Evolutionary conservation across 192 early-diverging fungal genomes (phyloP).

Genomic region (Spinellus fusiger): DNA sequence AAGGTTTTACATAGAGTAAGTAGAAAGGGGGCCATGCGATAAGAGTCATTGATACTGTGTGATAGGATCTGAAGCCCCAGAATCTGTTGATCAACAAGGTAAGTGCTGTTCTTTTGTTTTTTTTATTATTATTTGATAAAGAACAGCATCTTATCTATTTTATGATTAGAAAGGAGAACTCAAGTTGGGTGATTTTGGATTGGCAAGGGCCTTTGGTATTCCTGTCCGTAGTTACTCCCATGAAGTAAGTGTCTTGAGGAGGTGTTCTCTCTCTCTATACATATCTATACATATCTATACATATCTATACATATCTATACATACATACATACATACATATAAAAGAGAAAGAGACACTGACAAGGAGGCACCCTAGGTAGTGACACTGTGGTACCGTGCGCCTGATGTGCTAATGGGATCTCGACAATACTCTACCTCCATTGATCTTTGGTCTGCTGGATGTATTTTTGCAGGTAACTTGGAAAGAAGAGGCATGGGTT

Average conservation of each 20-base stretch:
- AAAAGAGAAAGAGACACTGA: too few relatives aligned
- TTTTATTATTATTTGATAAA: neutral
- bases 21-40: too few relatives aligned
- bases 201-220: conserved; percentile 95
- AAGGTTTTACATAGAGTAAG: conserved; percentile 88
- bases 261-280: neutral
- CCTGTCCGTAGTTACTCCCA: conserved; percentile 83
- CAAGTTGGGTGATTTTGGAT: conserved; percentile 91
- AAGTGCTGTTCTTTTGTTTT: conserved; percentile 1
- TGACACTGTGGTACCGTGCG: conserved; percentile 84
- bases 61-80: conserved; percentile 84
- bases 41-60: too few relatives aligned
- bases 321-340: too few relatives aligned
- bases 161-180: conserved; percentile 57
- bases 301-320: too few relatives aligned
- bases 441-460: conserved; percentile 85
- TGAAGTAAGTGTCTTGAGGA: conserved; percentile 46
- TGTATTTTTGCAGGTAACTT: conserved; percentile 74
- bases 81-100: conserved; percentile 92
- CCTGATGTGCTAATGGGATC: conserved; percentile 87
- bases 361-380: too few relatives aligned
- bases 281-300: neutral
- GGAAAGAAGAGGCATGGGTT: neutral
- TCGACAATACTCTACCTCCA: conserved; percentile 80
- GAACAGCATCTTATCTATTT: neutral